phyloP scores from a whole-genome alignment of 768 basidiomycete species.

The Rhizopogon vinicolor region DNA sequence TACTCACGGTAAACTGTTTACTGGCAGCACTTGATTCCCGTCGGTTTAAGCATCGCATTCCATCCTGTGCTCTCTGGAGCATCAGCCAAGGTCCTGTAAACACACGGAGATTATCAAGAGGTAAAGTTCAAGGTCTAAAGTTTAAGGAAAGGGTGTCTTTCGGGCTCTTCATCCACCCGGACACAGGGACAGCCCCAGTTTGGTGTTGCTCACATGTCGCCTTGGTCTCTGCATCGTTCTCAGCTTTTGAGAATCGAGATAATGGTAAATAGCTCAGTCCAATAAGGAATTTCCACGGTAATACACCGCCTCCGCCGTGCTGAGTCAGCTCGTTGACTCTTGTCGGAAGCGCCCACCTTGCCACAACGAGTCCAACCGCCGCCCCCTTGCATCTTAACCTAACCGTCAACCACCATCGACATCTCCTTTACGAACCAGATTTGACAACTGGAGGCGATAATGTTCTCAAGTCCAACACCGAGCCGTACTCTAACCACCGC shows the following conservation, averaged over 20 bases:
- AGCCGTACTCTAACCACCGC: constrained; percentile 54
- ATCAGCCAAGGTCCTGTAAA: neutral
- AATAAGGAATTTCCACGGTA: too few relatives aligned
- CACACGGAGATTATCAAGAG: neutral
- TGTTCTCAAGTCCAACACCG: constrained; percentile 61
- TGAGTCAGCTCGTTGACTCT: neutral
- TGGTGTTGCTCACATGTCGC: neutral
- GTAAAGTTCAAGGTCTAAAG: neutral
- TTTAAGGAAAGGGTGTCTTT: neutral
- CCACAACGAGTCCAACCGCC: constrained; percentile 1
- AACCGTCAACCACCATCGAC: constrained; percentile 11
- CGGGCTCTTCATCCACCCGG: neutral
- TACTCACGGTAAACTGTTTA: too few relatives aligned
- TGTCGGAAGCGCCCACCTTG: constrained; percentile 8
- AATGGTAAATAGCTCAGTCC: too few relatives aligned
- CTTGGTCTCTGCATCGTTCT: neutral
- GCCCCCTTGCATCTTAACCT: constrained; percentile 7
- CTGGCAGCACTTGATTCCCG: too few relatives aligned
- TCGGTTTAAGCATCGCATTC: too few relatives aligned
- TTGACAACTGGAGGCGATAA: constrained; percentile 15
- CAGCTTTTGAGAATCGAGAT: too few relatives aligned
- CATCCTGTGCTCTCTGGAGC: neutral
- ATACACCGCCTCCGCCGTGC: neutral
- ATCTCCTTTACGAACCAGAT: neutral
- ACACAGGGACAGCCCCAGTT: neutral